Evolutionary conservation across 371 early-diverging fungal species (phyloP).

Genomic region (Rhizopus delemar): DNA sequence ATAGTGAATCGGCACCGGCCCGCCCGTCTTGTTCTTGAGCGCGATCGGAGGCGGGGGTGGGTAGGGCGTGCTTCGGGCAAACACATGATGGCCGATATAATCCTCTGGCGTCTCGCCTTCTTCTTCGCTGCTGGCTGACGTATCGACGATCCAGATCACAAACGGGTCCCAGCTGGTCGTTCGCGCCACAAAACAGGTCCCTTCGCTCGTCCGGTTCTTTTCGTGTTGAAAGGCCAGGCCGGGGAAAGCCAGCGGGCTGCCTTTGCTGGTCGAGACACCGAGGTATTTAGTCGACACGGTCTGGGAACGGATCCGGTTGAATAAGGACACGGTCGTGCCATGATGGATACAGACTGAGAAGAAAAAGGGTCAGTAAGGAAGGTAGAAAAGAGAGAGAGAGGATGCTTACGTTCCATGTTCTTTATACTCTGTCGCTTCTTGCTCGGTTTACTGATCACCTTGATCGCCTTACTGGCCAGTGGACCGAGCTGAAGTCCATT

Average conservation of each 20-base stretch:
- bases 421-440: conserved; percentile 76
- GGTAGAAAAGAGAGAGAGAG: conserved; percentile 35
- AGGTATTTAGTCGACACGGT: conserved; percentile 81
- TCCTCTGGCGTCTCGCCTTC: conserved; percentile 26
- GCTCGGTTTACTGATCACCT: conserved; percentile 76
- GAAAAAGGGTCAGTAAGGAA: conserved; percentile 52
- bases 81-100: conserved; percentile 4
- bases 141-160: conserved; percentile 71
- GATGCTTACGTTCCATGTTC: conserved; percentile 60
- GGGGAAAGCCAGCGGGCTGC: conserved; percentile 39
- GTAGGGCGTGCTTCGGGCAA: conserved; percentile 37
- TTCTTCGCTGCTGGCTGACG: conserved; percentile 56
- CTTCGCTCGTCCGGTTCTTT: conserved; percentile 34
- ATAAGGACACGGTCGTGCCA: conserved; percentile 70
- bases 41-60: conserved; percentile 69
- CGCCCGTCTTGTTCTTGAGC: conserved; percentile 45
- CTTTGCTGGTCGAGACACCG: conserved; percentile 52
- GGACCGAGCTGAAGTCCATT: conserved; percentile 57
- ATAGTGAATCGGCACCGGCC: conserved; percentile 71
- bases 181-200: conserved; percentile 67
- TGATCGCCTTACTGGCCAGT: conserved; percentile 67
- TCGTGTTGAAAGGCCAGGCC: conserved; percentile 4
- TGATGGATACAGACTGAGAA: conserved; percentile 72
- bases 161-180: conserved; percentile 80
- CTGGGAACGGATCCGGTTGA: conserved; percentile 69